phyloP scores from a whole-genome alignment of 2,329 filamentous ascomycete genomes.

The Penicillium sp. region DNA sequence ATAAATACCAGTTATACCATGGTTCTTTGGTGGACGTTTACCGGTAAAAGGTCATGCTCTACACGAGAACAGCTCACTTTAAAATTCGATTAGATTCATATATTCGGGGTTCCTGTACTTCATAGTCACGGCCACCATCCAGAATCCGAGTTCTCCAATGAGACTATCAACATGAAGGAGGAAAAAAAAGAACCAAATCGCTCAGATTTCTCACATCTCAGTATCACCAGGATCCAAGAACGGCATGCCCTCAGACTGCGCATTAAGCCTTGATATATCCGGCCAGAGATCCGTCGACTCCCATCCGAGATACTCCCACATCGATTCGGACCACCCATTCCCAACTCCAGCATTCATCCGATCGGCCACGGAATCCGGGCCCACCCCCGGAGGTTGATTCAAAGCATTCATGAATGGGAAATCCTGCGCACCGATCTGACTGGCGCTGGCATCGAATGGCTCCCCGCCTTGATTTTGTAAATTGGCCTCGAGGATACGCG shows the following conservation, averaged over 20 bases:
- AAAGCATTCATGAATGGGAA: not conserved
- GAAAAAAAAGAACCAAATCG: no score
- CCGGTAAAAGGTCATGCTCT: no score
- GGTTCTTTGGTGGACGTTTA: no score
- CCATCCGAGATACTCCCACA: conserved; percentile 13
- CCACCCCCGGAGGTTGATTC: not conserved
- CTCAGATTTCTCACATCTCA: not conserved
- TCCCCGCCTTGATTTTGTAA: conserved; percentile 15
- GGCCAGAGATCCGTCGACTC: conserved; percentile 8
- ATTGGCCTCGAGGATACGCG: conserved; percentile 6
- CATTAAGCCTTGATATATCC: conserved; percentile 3
- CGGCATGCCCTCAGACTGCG: conserved; percentile 3
- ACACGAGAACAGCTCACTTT: no score
- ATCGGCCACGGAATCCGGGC: conserved; percentile 3
- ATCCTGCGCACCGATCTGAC: not conserved
- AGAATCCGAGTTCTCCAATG: no score
- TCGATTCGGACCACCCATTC: conserved; percentile 6
- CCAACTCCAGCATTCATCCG: conserved; percentile 6
- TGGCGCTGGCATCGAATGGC: not conserved
- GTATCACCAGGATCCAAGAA: conserved; percentile 1
- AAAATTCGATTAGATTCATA: no score
- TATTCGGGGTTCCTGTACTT: no score
- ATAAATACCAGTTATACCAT: no score
- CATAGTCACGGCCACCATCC: no score
- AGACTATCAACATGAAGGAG: no score